A percentile compares a stretch with the other conserved stretches of the same genome.
Conservation (phyloP, 768 basidiomycete genomes). For the Boletus pseudo-olivaceus region DNA sequence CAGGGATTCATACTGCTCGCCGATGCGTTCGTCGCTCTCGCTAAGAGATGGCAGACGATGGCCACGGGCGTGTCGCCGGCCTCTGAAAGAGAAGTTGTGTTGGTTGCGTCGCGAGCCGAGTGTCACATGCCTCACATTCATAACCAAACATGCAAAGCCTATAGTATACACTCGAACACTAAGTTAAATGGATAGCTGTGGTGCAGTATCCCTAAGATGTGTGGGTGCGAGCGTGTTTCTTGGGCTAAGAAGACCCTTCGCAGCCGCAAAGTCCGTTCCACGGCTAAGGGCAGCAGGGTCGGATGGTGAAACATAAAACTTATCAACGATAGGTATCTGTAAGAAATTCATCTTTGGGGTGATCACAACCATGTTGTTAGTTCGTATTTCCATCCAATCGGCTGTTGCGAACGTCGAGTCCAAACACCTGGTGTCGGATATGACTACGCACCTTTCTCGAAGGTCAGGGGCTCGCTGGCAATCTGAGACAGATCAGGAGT, state of each 20-base stretch:
- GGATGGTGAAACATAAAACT: constrained; percentile 86
- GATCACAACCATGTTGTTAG: constrained; percentile 92
- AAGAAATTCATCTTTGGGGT: constrained; percentile 94
- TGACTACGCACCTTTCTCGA: constrained; percentile 71
- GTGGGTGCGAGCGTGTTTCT: constrained; percentile 36
- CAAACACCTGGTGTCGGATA: not conserved
- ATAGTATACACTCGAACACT: not conserved
- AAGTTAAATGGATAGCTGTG: constrained; percentile 20
- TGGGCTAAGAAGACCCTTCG: constrained; percentile 78
- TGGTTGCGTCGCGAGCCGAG: not conserved
- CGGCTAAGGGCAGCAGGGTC: constrained; percentile 70
- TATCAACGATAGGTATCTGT: constrained; percentile 92
- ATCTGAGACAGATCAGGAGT: constrained; percentile 44
- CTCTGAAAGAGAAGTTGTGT: not conserved
- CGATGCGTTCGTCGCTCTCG: constrained; percentile 1
- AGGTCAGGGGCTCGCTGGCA: constrained; percentile 92
- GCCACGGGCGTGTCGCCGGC: not conserved
- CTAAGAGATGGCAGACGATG: not conserved
- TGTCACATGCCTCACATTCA: constrained; percentile 5
- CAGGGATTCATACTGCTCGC: constrained; percentile 46
- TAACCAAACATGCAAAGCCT: not conserved
- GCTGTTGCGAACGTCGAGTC: constrained; percentile 35
- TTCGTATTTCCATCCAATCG: constrained; percentile 99
- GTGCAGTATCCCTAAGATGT: constrained; percentile 19
- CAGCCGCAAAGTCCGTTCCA: constrained; percentile 79